Conservation (phyloP, 139 green algal genomes). For the Coccomyxa sp. region DNA sequence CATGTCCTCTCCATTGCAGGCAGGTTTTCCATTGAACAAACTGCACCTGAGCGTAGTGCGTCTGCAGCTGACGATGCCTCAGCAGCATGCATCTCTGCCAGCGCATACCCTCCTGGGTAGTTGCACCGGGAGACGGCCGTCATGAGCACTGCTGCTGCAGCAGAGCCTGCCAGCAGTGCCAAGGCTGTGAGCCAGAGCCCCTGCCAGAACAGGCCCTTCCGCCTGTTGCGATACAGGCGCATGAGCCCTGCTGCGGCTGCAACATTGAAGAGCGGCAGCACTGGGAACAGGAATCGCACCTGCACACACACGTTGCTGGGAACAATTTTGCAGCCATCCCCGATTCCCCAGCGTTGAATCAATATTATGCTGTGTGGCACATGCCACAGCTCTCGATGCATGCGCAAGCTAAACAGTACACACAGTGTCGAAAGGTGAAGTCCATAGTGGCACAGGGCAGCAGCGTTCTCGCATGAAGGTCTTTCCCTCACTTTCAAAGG, state of each 20-base stretch:
- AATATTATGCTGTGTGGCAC: no score
- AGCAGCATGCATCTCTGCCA: slow-evolving; percentile 43
- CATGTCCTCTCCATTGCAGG: background rate
- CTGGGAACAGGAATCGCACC: slow-evolving; percentile 77
- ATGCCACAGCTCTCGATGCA: no score
- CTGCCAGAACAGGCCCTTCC: background rate
- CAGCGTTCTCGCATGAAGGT: no score
- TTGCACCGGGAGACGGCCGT: slow-evolving; percentile 36
- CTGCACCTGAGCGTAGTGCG: background rate
- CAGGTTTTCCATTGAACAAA: background rate
- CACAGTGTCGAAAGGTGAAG: background rate
- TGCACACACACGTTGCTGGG: slow-evolving; percentile 36
- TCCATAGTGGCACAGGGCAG: background rate
- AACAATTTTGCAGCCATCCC: no score
- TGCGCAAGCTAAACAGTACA: background rate
- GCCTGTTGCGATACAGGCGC: slow-evolving; percentile 14
- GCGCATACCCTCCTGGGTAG: slow-evolving; percentile 63
- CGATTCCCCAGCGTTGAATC: no score
- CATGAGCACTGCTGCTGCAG: slow-evolving; percentile 13
- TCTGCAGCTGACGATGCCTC: background rate
- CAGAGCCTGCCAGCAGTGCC: background rate
- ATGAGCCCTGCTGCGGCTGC: slow-evolving; percentile 44
- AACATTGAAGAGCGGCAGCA: slow-evolving; percentile 72
- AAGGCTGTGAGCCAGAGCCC: background rate
- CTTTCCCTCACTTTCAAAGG: background rate